phyloP scores from a whole-genome alignment of 345 rosid genomes.

The Geranium brycei region DNA sequence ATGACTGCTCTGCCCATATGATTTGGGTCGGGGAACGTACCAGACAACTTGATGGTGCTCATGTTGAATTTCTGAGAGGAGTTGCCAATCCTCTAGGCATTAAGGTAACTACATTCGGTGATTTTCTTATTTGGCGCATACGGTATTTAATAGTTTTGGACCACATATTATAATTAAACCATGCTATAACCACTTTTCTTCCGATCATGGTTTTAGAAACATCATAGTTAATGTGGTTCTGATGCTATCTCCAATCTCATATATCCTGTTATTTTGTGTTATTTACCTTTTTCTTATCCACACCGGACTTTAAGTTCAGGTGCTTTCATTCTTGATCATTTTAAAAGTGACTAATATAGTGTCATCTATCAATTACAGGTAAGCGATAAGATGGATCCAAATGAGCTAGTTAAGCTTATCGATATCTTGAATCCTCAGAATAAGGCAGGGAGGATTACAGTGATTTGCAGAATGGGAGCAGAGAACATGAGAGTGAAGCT shows the following conservation, averaged over 20 bases:
- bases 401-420: conserved; percentile 26
- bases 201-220: too few species aligned
- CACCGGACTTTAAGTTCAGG: too few species aligned
- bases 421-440: conserved; percentile 34
- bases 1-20: conserved; percentile 70
- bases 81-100: conserved; percentile 68
- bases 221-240: too few species aligned
- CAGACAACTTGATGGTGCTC: conserved; percentile 67
- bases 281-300: not conserved
- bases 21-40: conserved; percentile 71
- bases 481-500: conserved; percentile 43
- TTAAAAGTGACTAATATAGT: not conserved
- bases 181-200: too few species aligned
- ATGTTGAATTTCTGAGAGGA: conserved; percentile 66
- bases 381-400: conserved; percentile 38
- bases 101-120: conserved; percentile 27
- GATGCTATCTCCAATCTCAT: too few species aligned
- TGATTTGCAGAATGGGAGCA: conserved; percentile 37
- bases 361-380: conserved; percentile 16
- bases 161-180: not conserved
- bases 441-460: conserved; percentile 33
- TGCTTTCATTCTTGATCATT: too few species aligned
- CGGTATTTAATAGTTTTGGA: not conserved
- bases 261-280: too few species aligned
- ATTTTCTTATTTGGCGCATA: not conserved